Evolutionary conservation across 257 asterid species (phyloP), one percentile per base, ranked within the genome.

Genomic region (Gentiana dahurica): DNA sequence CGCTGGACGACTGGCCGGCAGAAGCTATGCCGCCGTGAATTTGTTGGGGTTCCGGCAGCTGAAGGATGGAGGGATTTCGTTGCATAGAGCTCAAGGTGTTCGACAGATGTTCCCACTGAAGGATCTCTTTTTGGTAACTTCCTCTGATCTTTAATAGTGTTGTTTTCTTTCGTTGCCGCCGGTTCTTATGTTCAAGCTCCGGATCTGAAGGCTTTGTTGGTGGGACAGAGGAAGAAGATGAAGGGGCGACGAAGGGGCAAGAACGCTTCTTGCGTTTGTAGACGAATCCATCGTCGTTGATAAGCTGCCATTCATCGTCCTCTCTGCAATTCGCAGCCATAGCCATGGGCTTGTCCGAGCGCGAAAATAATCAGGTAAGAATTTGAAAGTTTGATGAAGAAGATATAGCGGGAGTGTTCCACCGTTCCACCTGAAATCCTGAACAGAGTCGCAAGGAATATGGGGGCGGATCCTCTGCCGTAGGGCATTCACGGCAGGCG

Each of bases 31-130:
- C 8, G 4, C 37, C 34, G 34, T 51, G 60, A 5, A 24, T 13
- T 34, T 63, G 13, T 50, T 9, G 43, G 10, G 63, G 37, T 6
- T 32, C 50, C 34, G 39, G 69, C 58, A 41, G 62, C 2, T 36
- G 61, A 41, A 64, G 71, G 54, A 60, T 10, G 44, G 11, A 54
- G 51, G 78, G 69, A 55, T 50, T 77, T 49, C 60, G 59, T 62
- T 71, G 79, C 89, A 80, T 75, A 36, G 60, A 71, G 64, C 51
- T 71, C 59, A 86, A 68, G 5, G 72, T 71, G 81, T 72, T 89
- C 71, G 94, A 83, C 65, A 81, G 72, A 73, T 70, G 88, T 61
- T 81, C 90, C 97, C 97, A 86, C 49, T 65, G 86, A 39, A 62
- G 62, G 47, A 89, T 79, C 77, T 89, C 97, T 1, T 36, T 57